Conservation (phyloP, 192 early-diverging fungal species). For the Linderina pennispora region DNA sequence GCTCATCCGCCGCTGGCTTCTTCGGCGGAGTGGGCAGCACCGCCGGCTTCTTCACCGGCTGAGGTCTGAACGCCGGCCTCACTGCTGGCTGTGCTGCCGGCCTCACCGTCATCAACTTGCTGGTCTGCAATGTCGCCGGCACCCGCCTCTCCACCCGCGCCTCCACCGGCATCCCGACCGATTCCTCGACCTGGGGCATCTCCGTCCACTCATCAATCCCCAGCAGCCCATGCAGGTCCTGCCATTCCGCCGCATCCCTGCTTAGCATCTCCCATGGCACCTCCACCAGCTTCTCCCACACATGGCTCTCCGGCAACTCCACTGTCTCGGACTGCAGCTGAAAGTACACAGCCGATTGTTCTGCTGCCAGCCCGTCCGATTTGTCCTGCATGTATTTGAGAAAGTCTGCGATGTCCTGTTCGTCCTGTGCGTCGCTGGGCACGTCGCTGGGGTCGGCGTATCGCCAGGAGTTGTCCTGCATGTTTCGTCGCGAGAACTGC, state of each 20-base stretch:
- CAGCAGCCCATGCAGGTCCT: constrained; percentile 13
- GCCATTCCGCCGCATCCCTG: too few relatives aligned
- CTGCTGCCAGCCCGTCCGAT: constrained; percentile 3
- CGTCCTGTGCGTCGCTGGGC: constrained; percentile 6
- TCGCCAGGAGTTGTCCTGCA: constrained; percentile 25
- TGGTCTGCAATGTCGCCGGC: not conserved
- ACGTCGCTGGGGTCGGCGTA: constrained; percentile 4
- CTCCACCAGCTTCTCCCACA: constrained; percentile 14
- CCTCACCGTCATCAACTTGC: not conserved
- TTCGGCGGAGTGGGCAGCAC: constrained; percentile 1
- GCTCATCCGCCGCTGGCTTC: constrained; percentile 18
- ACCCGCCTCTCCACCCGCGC: not conserved
- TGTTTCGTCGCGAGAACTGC: constrained; percentile 8
- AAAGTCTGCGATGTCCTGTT: constrained; percentile 17
- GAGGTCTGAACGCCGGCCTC: not conserved
- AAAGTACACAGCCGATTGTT: constrained; percentile 27
- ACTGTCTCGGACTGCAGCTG: constrained; percentile 20
- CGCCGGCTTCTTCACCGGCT: not conserved
- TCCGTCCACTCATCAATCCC: constrained; percentile 1
- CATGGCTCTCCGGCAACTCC: constrained; percentile 1
- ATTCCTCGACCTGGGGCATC: too few relatives aligned
- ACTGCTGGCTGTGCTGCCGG: not conserved
- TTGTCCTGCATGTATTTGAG: constrained; percentile 22
- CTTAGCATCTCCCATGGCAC: constrained; percentile 14
- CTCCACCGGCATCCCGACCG: too few relatives aligned